phyloP scores from a whole-genome alignment of 371 early-diverging fungal genomes.

The Synchytrium microbalum region DNA sequence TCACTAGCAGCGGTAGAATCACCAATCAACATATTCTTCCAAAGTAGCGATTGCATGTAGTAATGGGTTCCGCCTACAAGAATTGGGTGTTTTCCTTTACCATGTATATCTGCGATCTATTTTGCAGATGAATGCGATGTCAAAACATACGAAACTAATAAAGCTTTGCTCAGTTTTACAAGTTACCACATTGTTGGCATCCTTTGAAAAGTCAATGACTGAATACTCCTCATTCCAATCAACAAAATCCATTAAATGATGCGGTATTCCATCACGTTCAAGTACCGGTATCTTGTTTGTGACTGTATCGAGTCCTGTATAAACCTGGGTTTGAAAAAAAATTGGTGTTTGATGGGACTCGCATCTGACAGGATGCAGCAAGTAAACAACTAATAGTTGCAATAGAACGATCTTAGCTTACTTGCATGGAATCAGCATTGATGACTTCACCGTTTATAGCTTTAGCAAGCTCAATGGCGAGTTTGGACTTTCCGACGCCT shows the following conservation, averaged over 20 bases:
- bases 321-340: too few relatives aligned
- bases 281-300: constrained; percentile 84
- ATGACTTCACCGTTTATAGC: constrained; percentile 82
- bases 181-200: constrained; percentile 54
- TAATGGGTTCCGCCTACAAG: constrained; percentile 95
- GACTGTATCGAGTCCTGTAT: constrained; percentile 78
- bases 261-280: constrained; percentile 64
- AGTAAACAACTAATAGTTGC: neutral
- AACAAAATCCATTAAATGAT: constrained; percentile 83
- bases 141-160: neutral
- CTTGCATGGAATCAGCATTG: constrained; percentile 93
- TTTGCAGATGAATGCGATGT: neutral
- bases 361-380: too few relatives aligned
- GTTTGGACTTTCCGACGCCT: constrained; percentile 86
- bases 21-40: constrained; percentile 37
- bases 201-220: constrained; percentile 74
- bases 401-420: constrained; percentile 25
- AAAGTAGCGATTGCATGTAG: constrained; percentile 84
- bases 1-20: constrained; percentile 3
- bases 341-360: too few relatives aligned
- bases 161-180: neutral
- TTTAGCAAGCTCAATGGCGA: constrained; percentile 79
- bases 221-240: constrained; percentile 65
- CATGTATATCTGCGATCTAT: constrained; percentile 68
- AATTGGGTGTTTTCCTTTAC: constrained; percentile 63